phyloP scores from a whole-genome alignment of 352 stramenopile genomes.

The Peronosclerospora sorghi region DNA sequence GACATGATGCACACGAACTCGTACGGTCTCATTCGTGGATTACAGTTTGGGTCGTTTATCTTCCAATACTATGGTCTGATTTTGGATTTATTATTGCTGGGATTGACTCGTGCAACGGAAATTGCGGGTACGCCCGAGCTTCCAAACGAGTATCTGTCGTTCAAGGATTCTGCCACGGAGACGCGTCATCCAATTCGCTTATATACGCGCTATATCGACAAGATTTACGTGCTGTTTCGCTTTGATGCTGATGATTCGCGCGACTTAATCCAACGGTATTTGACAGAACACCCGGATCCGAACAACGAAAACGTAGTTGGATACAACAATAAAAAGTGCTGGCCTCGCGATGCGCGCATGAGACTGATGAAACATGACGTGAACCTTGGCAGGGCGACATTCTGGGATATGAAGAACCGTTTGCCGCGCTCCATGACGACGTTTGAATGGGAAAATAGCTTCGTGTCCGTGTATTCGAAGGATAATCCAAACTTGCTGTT shows the following conservation, averaged over 20 bases:
- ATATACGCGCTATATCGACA: constrained; percentile 99
- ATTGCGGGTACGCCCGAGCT: constrained; percentile 94
- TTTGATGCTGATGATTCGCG: constrained; percentile 97
- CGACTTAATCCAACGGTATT: constrained; percentile 98
- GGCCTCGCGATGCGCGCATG: constrained; percentile 98
- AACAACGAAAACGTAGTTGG: constrained; percentile 99
- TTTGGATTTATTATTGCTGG: constrained; percentile 96
- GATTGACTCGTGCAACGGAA: constrained; percentile 95
- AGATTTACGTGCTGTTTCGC: constrained; percentile 98
- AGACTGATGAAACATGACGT: constrained; percentile 99
- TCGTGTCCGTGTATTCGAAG: constrained; percentile 98
- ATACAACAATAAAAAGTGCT: constrained; percentile 99
- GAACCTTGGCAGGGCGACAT: constrained; percentile 97
- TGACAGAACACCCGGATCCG: constrained; percentile 99
- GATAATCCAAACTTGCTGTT: constrained; percentile 99
- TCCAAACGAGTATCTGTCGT: constrained; percentile 98
- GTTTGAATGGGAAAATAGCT: constrained; percentile 99
- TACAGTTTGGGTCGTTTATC: constrained; percentile 96
- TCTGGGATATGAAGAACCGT: constrained; percentile 99
- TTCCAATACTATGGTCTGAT: constrained; percentile 99
- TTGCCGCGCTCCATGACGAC: constrained; percentile 97
- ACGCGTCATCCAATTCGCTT: constrained; percentile 97
- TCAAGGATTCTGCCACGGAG: constrained; percentile 96
- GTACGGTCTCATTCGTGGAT: constrained; percentile 96
- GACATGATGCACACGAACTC: constrained; percentile 99